Evolutionary conservation across 495 filamentous ascomycete genomes (phyloP), one percentile per base, ranked within the genome.

Genomic region (Hypoxylon trugodes): DNA sequence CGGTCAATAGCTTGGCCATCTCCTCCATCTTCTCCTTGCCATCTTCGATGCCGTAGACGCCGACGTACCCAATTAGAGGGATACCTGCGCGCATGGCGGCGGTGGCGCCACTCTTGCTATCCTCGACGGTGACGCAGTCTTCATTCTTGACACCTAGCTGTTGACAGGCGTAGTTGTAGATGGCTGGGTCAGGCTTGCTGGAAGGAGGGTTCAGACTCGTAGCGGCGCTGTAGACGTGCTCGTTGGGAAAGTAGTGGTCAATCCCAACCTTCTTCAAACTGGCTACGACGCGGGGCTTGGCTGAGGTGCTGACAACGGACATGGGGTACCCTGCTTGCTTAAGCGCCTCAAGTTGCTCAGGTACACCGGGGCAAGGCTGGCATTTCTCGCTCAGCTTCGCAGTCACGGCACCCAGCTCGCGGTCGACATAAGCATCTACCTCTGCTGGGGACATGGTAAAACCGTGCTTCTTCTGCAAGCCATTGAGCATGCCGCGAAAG

Each of bases 131-230:
- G 25, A 97, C 84, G 49, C 87, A 89, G 81, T 96, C 90, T 22
- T 80, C 82, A 6, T 91, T 80, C 73, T 84, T 86, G 78, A 89
- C 89, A 53, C 87, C 88, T 51, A 96, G 78, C 71, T 84, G 76
- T 75, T 95, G 74, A 73, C 91, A 88, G 10, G 93, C 90, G 72
- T 89, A 82, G 60, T 92, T 77, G 77, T 97, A 97, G 79, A 97
- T 91, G 49, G 93, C 92, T 19, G 93, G 93, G 75, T 97, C 90
- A 35, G 93, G 93, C 85, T 97, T 97, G 73, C 84, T 90, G 21
- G 91, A 93, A 5, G 93, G 93, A 69, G 81, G 86, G 43, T 79
- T 76, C 69, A 97, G 83, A 28, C 86, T 89, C 26, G 87, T 92
- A 26, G 93, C 93, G 28, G 93, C 93, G 57, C 86, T 90, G 85